Evolutionary conservation across 768 basidiomycete species (phyloP).

Genomic region (Boletales sp.): DNA sequence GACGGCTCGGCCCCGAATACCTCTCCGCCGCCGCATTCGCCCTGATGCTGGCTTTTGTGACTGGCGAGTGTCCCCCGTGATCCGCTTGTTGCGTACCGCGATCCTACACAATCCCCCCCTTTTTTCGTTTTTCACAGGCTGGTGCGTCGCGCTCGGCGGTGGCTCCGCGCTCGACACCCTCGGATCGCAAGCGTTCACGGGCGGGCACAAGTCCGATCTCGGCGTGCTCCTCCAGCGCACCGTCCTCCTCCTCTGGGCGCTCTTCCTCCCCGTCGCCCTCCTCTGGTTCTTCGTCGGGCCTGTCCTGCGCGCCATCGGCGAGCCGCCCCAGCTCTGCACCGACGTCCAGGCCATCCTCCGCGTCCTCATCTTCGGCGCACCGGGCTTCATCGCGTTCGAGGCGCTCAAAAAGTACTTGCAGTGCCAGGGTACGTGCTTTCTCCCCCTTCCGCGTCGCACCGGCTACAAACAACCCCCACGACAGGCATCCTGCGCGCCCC

Average conservation of each 20-base stretch:
- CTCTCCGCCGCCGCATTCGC: constrained; percentile 71
- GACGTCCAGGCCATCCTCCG: constrained; percentile 67
- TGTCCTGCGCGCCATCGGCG: constrained; percentile 59
- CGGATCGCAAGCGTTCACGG: constrained; percentile 74
- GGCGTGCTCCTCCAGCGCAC: constrained; percentile 73
- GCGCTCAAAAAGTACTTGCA: constrained; percentile 78
- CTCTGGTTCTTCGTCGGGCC: constrained; percentile 66
- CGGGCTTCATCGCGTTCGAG: constrained; percentile 74
- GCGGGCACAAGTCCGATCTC: constrained; percentile 55
- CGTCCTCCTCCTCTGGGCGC: constrained; percentile 56
- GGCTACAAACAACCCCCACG: not conserved
- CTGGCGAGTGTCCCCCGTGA: constrained; percentile 53
- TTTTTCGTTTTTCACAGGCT: constrained; percentile 45
- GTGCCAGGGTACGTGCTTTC: constrained; percentile 56
- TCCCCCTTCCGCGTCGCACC: not conserved
- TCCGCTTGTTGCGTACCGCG: constrained; percentile 15
- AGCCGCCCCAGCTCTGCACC: constrained; percentile 50
- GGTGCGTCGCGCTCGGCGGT: constrained; percentile 76
- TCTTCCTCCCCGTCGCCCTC: constrained; percentile 59
- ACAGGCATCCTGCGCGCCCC: constrained; percentile 74
- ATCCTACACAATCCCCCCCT: constrained; percentile 53
- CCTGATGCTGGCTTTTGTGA: constrained; percentile 75
- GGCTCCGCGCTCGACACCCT: constrained; percentile 76
- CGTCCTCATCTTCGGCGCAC: constrained; percentile 59
- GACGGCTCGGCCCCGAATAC: constrained; percentile 65